Base-by-base conservation (phyloP, 2,329 filamentous ascomycete species). In the Stachybotrys elegans region DNA sequence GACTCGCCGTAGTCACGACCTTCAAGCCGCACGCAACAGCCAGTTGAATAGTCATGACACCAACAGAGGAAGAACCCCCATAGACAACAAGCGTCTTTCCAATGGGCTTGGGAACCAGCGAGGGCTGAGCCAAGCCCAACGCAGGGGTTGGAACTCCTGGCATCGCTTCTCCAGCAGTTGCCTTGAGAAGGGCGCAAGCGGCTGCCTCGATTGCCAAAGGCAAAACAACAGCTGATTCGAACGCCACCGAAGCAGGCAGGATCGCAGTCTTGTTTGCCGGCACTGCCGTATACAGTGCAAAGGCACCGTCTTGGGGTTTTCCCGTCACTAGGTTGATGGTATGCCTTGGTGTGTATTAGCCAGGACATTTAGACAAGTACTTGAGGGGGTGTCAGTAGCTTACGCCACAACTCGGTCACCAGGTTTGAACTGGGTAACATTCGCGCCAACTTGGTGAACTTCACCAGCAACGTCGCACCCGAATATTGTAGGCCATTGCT, bases 1-100 rank as follows among this genome's bases (percentile, higher is more conserved):
- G 54, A 2, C 64, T 67, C 1, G 62, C 61, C 3, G 67, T 71
- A 5, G 67, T 52, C 21, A 73, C 50, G n/a, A 75, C 70, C 12
- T 67, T 55, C 46, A 68, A 70, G 1, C 71, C 72, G 5, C 66
- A 61, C 0, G 61, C 63, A 5, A 57, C 52, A 5, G 65, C 63
- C 3, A 75, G 59, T 48, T 76, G 73, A 16, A 23, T 40, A 12
- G 22, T 19, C 38, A 29, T 29, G 11, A 23, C 14, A 6, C 38
- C 38, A 5, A 29, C 9, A 17, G 38, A 22, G 29, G 38, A 22
- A 12, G 38, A 40, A n/a, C 74, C 76, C 22, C 75, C 75, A 68
- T 72, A 78, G 23, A 63, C 50, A 19, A 60, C 21, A 8, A 61
- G 32, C 0, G 50, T 48, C 43, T 60, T 54, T 25, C 48, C 46